phyloP scores from a whole-genome alignment of 345 rosid species.

The Ceriops tagal region DNA sequence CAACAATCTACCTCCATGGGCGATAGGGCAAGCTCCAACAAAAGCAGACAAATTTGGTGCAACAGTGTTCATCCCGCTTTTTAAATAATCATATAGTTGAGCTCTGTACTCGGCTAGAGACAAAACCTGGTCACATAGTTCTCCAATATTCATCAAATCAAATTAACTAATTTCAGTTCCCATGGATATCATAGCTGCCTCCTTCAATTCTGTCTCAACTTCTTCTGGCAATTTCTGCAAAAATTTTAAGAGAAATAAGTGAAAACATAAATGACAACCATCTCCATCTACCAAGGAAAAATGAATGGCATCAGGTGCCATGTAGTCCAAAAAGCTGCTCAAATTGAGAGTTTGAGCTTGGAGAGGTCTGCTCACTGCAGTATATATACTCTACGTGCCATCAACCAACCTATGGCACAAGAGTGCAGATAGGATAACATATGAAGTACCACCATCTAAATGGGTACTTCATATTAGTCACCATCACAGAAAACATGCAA shows the following conservation, averaged over 20 bases:
- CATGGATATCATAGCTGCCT: constrained; percentile 85
- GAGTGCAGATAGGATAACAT: neutral
- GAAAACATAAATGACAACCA: neutral
- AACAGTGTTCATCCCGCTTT: too few relatives aligned
- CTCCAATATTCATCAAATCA: constrained; percentile 68
- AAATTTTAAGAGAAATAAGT: neutral
- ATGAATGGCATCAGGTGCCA: neutral
- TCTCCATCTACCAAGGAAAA: neutral
- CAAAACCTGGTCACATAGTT: constrained; percentile 83
- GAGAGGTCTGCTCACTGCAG: too few relatives aligned
- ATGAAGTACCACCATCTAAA: neutral
- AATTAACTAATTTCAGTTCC: constrained; percentile 85
- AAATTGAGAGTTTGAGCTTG: too few relatives aligned
- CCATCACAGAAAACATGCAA: neutral
- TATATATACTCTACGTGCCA: neutral
- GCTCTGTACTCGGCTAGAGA: constrained; percentile 88
- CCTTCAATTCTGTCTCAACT: constrained; percentile 70
- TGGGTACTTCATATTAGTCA: neutral
- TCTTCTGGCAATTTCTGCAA: constrained; percentile 63
- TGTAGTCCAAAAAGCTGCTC: too few relatives aligned
- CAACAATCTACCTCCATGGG: constrained; percentile 90
- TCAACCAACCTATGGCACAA: neutral
- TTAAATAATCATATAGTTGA: constrained; percentile 40
- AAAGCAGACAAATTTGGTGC: too few relatives aligned
- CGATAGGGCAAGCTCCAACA: constrained; percentile 38